Base-by-base conservation (phyloP, 139 green algal species). In the Klebsormidium nitens region DNA sequence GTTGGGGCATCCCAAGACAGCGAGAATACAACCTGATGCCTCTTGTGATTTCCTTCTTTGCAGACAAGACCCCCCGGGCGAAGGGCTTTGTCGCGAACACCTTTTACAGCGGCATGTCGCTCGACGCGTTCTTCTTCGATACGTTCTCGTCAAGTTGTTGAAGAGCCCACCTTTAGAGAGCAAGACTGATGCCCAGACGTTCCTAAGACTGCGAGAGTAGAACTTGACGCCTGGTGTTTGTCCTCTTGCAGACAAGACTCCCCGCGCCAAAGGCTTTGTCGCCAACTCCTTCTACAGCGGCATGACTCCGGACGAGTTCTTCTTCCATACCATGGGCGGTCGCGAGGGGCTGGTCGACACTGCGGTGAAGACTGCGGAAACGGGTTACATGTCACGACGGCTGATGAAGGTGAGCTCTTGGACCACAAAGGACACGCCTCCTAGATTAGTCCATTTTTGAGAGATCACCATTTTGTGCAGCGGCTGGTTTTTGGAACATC, bases 51-150 rank as follows among this genome's bases (percentile, higher is more conserved):
- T n/a, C n/a, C n/a, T n/a, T n/a, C n/a, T 19, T 50, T 40, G 49
- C 56, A 8, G 58, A 72, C 35, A 38, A 59, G 29, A 64, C 39
- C 1, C 66, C 75, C 3, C 78, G 74, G 81, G 91, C 86, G 61
- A 95, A 95, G 70, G 93, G 93, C 52, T 98, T 98, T 80, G 93
- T 98, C 47, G 91, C 88, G 46, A 92, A 91, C 81, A 91, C 80
- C n/a, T 98, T 98, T 85, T 97, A 92, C 81, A 78, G 68, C 55
- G 92, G 93, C 2, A 84, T 99, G 29, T 90, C 75, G 8, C 88
- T 93, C 52, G 96, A 90, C 2, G 93, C 98, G 86, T 99, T 98
- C 67, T 97, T 97, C 84, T 99, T 99, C 81, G 93, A 99, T 85
- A 96, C 93, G n/a, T n/a, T n/a, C n/a, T n/a, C n/a, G n/a, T n/a